Percentiles rank a stretch among this genome's conserved stretches.
phyloP scores from a whole-genome alignment of 1,284 basidiomycete species.

The Rhodotorula sp. region DNA sequence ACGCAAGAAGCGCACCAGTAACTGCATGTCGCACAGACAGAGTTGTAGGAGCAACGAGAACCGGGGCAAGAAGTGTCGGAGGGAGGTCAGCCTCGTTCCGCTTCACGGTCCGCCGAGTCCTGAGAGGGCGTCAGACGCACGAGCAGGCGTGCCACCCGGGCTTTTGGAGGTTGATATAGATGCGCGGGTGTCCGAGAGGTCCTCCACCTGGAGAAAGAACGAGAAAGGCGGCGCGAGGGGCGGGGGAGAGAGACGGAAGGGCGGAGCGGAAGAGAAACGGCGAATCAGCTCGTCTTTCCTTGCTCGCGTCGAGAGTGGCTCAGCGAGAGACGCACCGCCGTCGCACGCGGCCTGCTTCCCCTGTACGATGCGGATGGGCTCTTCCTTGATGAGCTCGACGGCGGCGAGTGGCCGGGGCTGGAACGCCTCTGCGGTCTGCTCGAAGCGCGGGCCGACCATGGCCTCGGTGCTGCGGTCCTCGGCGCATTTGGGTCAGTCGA shows the following conservation, averaged over 20 bases:
- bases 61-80: neutral
- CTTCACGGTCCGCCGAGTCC: too few species aligned
- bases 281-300: too few species aligned
- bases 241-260: neutral
- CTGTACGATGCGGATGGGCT: slow-evolving; percentile 78
- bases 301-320: too few species aligned
- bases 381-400: slow-evolving; percentile 81
- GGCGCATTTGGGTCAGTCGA: neutral
- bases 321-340: slow-evolving; percentile 72
- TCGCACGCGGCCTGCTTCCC: slow-evolving; percentile 86
- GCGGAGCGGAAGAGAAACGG: too few species aligned
- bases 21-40: too few species aligned
- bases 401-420: slow-evolving; percentile 90
- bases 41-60: too few species aligned
- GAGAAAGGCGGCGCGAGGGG: too few species aligned
- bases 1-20: too few species aligned
- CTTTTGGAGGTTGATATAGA: slow-evolving; percentile 87
- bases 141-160: slow-evolving; percentile 61
- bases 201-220: slow-evolving; percentile 69
- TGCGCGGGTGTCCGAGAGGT: slow-evolving; percentile 93
- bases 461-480: slow-evolving; percentile 45
- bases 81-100: neutral
- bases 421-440: slow-evolving; percentile 80
- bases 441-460: slow-evolving; percentile 73
- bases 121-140: slow-evolving; percentile 57